Evolutionary conservation across 208 protist genomes (phyloP).

Genomic region (Trypanosoma brucei): DNA sequence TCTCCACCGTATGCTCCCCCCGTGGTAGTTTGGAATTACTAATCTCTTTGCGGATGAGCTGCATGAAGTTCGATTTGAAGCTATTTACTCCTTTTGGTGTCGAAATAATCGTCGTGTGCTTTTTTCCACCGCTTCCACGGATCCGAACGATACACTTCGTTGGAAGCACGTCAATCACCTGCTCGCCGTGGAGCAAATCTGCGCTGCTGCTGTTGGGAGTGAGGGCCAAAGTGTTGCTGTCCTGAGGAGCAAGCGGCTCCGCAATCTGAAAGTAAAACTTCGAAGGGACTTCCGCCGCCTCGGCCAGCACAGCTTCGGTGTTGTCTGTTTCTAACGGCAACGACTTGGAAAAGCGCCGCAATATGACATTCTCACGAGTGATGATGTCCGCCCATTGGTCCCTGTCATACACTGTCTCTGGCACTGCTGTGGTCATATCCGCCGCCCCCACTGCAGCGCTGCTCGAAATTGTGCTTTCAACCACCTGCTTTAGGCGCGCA

Average conservation of each 20-base stretch:
- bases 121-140: conserved; percentile 56
- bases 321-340: conserved; percentile 7
- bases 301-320: conserved; percentile 7
- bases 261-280: conserved; percentile 29
- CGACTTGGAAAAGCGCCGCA: conserved; percentile 28
- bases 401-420: conserved; percentile 10
- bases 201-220: not conserved
- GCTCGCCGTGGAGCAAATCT: conserved; percentile 1
- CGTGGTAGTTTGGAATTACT: conserved; percentile 40
- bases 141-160: conserved; percentile 76
- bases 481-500: conserved; percentile 26
- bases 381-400: conserved; percentile 39
- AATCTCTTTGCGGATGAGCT: conserved; percentile 69
- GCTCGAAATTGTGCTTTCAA: conserved; percentile 25
- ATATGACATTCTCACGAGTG: conserved; percentile 43
- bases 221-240: not conserved
- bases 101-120: conserved; percentile 51
- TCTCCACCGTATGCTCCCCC: conserved; percentile 18
- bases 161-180: conserved; percentile 23
- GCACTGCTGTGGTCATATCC: not conserved
- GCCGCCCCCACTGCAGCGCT: not conserved
- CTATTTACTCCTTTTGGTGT: conserved; percentile 66
- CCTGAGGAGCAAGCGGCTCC: conserved; percentile 22
- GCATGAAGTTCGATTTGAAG: conserved; percentile 72
- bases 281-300: conserved; percentile 13